Base-by-base conservation (phyloP, 2,329 filamentous ascomycete species). In the Eutypa lata region DNA sequence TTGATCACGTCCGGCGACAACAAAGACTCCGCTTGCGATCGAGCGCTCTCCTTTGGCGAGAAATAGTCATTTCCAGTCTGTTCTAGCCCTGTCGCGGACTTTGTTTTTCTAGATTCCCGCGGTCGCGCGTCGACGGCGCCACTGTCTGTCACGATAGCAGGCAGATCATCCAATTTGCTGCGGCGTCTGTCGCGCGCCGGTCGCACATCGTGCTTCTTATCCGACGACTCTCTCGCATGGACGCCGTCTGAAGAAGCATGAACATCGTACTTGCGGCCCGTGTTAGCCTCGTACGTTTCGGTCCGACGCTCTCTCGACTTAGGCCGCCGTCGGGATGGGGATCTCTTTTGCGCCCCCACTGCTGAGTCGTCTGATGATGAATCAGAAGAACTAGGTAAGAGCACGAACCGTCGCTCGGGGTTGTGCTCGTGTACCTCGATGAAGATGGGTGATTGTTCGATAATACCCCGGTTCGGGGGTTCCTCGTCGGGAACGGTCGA, bases 371-470 rank as follows among this genome's bases (percentile, higher is more conserved):
- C 54, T 54, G 49, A 57, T 54, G 49, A 57, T 47, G 66, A 57
- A 35, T 72, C 69, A 42, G 74, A 68, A 24, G 53, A 35, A 37
- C 70, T 70, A 14, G 70, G 70, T 38, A 88, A 70, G 37, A 87
- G 70, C 8, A 89, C 82, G 60, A 87, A 90, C 38, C 86, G 81
- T 37, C 83, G 78, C 65, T 90, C 87, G 4, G 79, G 76, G 58
- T 83, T 84, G 61, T 77, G 67, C 48, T 83, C 78, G 59, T 76
- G 73, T 49, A 88, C 80, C 52, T 87, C 83, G 51, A 87, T 71
- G 22, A 92, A 74, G 47, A 91, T 75, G 13, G 84, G 84, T 24
- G 84, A 72, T 63, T 92, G 89, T 49, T 91, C 86, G 53, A 87
- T 70, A 6, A 81, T 79, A 38, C 89, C 89, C 52, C 81, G 81